phyloP scores from a whole-genome alignment of 2,329 filamentous ascomycete genomes.

The Magnaporthales sp. region DNA sequence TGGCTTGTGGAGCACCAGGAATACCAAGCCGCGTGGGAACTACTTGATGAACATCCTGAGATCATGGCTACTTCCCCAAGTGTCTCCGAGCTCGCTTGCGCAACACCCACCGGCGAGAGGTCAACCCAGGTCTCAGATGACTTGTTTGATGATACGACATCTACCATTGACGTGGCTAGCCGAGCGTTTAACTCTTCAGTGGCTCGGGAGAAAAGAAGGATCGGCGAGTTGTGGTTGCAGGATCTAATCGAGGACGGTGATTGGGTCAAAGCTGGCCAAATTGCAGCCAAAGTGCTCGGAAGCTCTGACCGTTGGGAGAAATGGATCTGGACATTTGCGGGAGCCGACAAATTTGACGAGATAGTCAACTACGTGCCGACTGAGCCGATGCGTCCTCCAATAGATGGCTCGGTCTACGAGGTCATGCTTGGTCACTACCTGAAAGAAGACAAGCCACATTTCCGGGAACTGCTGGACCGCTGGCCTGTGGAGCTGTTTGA shows the following conservation, averaged over 20 bases:
- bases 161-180: constrained; percentile 52
- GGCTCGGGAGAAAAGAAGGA: constrained; percentile 79
- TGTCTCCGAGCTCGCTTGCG: constrained; percentile 26
- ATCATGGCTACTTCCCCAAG: constrained; percentile 40
- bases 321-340: constrained; percentile 89
- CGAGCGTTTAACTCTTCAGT: constrained; percentile 53
- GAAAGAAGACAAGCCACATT: constrained; percentile 62
- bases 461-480: constrained; percentile 69
- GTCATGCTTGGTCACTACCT: constrained; percentile 86
- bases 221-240: constrained; percentile 90
- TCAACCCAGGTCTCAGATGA: constrained; percentile 38
- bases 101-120: constrained; percentile 29
- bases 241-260: constrained; percentile 67
- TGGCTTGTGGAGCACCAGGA: constrained; percentile 79
- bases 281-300: constrained; percentile 75
- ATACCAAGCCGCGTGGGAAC: constrained; percentile 80
- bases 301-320: constrained; percentile 84
- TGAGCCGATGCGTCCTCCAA: constrained; percentile 65
- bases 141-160: constrained; percentile 61
- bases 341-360: constrained; percentile 78
- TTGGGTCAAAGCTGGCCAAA: constrained; percentile 69
- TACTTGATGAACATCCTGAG: constrained; percentile 83
- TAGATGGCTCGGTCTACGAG: constrained; percentile 80
- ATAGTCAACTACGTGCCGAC: constrained; percentile 79
- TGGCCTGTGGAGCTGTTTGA: constrained; percentile 86